Percentiles rank a stretch among this genome's conserved stretches.
Conservation (phyloP, 2,329 filamentous ascomycete species). For the Alternaria alternata region DNA sequence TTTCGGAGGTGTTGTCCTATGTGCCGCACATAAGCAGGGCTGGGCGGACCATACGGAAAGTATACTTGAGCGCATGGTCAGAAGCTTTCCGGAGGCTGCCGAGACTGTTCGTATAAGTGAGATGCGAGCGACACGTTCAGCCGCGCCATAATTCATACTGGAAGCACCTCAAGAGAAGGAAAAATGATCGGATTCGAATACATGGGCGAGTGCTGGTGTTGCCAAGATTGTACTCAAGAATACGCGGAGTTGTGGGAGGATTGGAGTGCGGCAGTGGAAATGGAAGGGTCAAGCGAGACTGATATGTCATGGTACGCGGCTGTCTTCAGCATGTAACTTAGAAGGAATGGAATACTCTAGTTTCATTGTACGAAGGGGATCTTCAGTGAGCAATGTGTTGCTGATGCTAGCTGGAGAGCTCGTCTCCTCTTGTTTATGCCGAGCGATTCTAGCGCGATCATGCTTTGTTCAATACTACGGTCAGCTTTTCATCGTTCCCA, state of each 20-base stretch:
- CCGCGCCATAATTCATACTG: not conserved
- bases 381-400: not conserved
- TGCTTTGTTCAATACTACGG: not conserved
- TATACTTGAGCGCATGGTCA: slow-evolving; percentile 8
- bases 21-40: not conserved
- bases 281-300: not conserved
- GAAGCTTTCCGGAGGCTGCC: slow-evolving; percentile 1
- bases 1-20: not conserved
- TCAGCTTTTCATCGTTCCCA: not conserved
- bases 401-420: not conserved
- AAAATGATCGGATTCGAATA: not conserved
- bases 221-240: not conserved
- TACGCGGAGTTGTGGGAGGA: not conserved
- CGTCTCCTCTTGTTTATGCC: not conserved
- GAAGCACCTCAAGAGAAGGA: not conserved
- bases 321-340: not conserved
- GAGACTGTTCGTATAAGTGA: not conserved
- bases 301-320: not conserved
- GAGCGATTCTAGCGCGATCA: not conserved
- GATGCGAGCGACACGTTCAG: not conserved
- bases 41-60: not conserved
- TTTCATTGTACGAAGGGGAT: not conserved
- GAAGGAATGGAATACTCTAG: not conserved
- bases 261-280: not conserved
- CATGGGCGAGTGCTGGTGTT: not conserved